A percentile compares a stretch with the other conserved stretches of the same genome.
These are phyloP conservation scores for Porcisia deanei DNA, from an alignment of 208 protist genomes.

Conservation along the genomic window DNA sequence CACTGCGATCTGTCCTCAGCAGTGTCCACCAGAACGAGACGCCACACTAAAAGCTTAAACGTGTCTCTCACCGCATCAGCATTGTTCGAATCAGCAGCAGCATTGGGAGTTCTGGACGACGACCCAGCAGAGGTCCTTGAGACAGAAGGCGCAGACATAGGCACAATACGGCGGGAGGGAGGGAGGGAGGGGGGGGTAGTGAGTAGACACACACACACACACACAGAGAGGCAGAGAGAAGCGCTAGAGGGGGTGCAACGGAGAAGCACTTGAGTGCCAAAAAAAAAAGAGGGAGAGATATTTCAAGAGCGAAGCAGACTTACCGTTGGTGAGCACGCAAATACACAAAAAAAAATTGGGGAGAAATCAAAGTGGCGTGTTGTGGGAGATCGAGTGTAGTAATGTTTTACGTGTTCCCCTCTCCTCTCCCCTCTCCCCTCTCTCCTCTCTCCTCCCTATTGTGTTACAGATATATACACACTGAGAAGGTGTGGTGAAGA, in stretches of 20 bases:
- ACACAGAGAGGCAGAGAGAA: no score
- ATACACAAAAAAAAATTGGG: no score
- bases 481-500: background rate
- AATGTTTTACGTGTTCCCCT: background rate
- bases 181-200: background rate
- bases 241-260: no score
- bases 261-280: no score
- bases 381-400: background rate
- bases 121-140: slow-evolving; percentile 2
- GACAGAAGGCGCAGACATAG: slow-evolving; percentile 7
- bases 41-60: slow-evolving; percentile 57
- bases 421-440: background rate
- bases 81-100: background rate
- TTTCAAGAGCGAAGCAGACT: no score
- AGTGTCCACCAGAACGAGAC: slow-evolving; percentile 83
- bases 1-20: slow-evolving; percentile 75
- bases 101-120: background rate
- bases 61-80: slow-evolving; percentile 17
- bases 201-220: background rate
- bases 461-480: background rate
- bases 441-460: background rate
- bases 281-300: no score
- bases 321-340: no score
- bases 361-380: background rate
- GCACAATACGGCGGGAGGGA: background rate